Evolutionary conservation across 1,284 basidiomycete genomes (phyloP).

Genomic region (Austropuccinia psidii): DNA sequence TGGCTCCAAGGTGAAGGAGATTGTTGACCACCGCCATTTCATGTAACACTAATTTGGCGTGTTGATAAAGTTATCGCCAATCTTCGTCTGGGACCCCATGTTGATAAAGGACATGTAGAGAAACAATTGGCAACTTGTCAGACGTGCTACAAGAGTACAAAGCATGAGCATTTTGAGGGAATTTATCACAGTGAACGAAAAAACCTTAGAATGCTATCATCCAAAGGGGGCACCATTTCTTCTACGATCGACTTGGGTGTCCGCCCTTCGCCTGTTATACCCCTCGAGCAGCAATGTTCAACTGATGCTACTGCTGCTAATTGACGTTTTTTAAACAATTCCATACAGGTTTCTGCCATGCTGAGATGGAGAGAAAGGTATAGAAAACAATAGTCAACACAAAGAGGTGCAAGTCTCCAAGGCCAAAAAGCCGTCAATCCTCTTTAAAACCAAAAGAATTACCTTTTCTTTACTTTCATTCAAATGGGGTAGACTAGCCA

Average conservation of each 20-base stretch:
- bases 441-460: not conserved
- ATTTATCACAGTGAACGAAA: no score
- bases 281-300: slow-evolving; percentile 81
- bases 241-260: slow-evolving; percentile 85
- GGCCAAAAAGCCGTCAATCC: no score
- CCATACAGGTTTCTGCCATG: slow-evolving; percentile 98
- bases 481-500: slow-evolving; percentile 88
- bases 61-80: slow-evolving; percentile 84
- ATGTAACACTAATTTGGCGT: slow-evolving; percentile 76
- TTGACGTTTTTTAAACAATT: slow-evolving; percentile 77
- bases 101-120: slow-evolving; percentile 87
- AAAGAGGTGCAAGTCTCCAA: no score
- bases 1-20: slow-evolving; percentile 70
- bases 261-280: slow-evolving; percentile 77
- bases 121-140: slow-evolving; percentile 94
- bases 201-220: slow-evolving; percentile 62
- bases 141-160: no score
- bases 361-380: slow-evolving; percentile 87
- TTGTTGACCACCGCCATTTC: slow-evolving; percentile 95
- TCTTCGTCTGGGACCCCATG: slow-evolving; percentile 98
- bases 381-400: no score
- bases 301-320: slow-evolving; percentile 78
- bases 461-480: slow-evolving; percentile 84
- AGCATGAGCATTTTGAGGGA: no score
- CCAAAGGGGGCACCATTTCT: slow-evolving; percentile 95